Conservation (phyloP, 2,329 filamentous ascomycete genomes). For the Aspergillus oerlinghausenensis region DNA sequence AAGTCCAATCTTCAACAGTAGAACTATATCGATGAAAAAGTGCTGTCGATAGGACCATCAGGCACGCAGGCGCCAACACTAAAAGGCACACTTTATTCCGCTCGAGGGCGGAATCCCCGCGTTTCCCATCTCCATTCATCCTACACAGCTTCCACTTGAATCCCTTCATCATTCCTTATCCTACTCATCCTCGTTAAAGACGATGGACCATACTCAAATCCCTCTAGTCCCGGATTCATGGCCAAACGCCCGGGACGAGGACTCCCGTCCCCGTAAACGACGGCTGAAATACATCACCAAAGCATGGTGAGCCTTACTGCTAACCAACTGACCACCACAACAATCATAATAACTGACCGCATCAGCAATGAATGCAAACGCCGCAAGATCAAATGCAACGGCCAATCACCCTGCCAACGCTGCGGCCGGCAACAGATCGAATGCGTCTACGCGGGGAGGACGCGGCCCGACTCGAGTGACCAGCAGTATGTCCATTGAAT, state of each 20-base stretch:
- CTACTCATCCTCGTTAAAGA: neutral
- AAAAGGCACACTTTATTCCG: neutral
- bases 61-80: neutral
- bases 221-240: neutral
- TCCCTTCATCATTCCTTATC: neutral
- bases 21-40: too few relatives aligned
- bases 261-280: constrained; percentile 49
- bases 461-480: constrained; percentile 63
- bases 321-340: neutral
- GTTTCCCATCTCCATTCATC: neutral
- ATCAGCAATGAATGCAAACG: constrained; percentile 59
- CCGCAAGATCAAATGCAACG: constrained; percentile 64
- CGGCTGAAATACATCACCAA: constrained; percentile 62
- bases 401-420: constrained; percentile 57
- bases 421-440: constrained; percentile 47
- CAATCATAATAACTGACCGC: neutral
- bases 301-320: constrained; percentile 48
- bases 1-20: neutral
- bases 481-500: constrained; percentile 50
- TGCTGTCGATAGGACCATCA: neutral
- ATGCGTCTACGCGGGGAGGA: constrained; percentile 52
- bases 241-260: constrained; percentile 5
- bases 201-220: neutral
- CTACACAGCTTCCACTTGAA: neutral
- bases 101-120: constrained; percentile 15